Evolutionary conservation across 345 rosid genomes (phyloP), one percentile per base, ranked within the genome.

Genomic region (Linum lewisii): DNA sequence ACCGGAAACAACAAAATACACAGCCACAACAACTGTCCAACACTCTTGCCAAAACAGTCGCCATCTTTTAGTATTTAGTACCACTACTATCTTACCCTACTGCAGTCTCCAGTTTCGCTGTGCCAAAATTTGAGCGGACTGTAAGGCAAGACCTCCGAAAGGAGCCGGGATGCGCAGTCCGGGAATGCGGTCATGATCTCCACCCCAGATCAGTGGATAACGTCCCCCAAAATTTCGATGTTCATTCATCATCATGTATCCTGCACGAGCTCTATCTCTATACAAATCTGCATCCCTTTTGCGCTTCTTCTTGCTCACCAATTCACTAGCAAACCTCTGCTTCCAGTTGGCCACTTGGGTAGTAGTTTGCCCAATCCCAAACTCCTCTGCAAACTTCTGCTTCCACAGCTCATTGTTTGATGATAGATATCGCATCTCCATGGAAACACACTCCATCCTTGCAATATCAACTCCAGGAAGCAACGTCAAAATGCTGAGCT

Each of bases 401-500:
- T 67, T 77, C 90, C 90, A 85, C 61, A 85, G 51, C 38, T 76
- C 82, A 67, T 77, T 70, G 22, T 66, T 71, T 5, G 86, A 74
- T 11, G 84, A 67, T 77, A 88, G 47, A 65, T 65, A 68, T 37
- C 56, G 72, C 74, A 79, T 65, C 50, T 85, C 84, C 0, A 68
- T 49, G 68, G 77, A 81, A 36, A 84, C 77, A 60, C 81, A 74
- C 16, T 54, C 85, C 72, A 84, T 51, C 32, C 57, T 82, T 0
- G 80, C 87, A 50, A 83, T 18, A 72, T 83, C 84, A 50, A 6
- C 53, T 5, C 76, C 96, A 24, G 77, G 73, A 66, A 92, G 79
- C 1, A 21, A 72, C 81, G 80, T 92, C 45, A 86, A 56, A 68
- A 88, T 77, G 79, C 69, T 85, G 24, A 78, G 58, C 76, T 86